Percentiles rank a stretch among this genome's conserved stretches.
Conservation (phyloP, 257 asterid species). For the Nicotiana noctiflora region DNA sequence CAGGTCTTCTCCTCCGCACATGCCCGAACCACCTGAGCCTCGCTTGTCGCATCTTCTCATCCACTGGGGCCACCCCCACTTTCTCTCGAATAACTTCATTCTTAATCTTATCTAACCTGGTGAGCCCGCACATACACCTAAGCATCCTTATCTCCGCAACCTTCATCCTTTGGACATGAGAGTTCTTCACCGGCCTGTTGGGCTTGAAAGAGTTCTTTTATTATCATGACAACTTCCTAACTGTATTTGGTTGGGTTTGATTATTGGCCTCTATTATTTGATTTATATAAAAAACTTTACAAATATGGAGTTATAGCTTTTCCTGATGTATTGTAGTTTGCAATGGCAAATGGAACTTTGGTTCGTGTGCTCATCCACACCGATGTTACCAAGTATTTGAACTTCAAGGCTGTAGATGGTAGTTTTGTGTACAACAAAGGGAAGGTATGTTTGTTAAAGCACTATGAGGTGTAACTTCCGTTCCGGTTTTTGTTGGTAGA, state of each 20-base stretch:
- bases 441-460: slow-evolving; percentile 47
- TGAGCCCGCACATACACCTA: too few relatives aligned
- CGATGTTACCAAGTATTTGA: slow-evolving; percentile 87
- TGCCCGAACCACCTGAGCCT: too few relatives aligned
- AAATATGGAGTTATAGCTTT: neutral
- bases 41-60: too few relatives aligned
- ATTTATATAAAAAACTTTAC: slow-evolving; percentile 5
- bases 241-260: neutral
- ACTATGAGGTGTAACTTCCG: neutral
- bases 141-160: too few relatives aligned
- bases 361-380: slow-evolving; percentile 94
- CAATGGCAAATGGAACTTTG: slow-evolving; percentile 96
- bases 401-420: slow-evolving; percentile 99
- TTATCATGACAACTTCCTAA: neutral
- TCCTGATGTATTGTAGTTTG: slow-evolving; percentile 47
- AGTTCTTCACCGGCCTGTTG: too few relatives aligned
- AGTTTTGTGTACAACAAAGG: slow-evolving; percentile 95
- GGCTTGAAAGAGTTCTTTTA: neutral
- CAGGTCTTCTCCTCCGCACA: too few relatives aligned
- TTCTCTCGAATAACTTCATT: too few relatives aligned
- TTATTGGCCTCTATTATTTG: neutral
- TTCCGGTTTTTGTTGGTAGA: neutral
- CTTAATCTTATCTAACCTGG: too few relatives aligned
- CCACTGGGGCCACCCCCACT: too few relatives aligned
- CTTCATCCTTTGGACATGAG: too few relatives aligned